These are phyloP conservation scores for Tympanopsis confertula DNA, from an alignment of 2,329 filamentous ascomycete genomes.

Conservation along the genomic window DNA sequence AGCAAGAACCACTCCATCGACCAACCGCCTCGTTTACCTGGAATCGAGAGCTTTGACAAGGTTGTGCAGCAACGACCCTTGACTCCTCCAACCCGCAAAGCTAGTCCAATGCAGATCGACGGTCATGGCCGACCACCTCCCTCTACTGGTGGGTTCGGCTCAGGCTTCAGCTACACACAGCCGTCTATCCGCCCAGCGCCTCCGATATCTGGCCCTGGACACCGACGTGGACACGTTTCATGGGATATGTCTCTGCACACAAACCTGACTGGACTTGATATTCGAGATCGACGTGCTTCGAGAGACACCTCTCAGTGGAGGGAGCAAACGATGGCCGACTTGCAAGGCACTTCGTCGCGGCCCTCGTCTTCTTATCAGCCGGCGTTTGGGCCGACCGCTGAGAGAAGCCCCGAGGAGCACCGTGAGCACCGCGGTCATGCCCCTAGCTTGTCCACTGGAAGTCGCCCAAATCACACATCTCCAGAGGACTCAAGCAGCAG, in stretches of 20 bases:
- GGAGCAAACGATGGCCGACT: neutral
- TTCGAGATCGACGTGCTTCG: conserved; percentile 19
- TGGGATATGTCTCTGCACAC: conserved; percentile 32
- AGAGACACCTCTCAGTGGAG: conserved; percentile 16
- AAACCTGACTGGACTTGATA: conserved; percentile 27
- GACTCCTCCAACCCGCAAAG: conserved; percentile 50
- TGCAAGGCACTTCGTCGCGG: neutral
- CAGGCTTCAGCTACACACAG: conserved; percentile 13
- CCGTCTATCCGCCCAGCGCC: conserved; percentile 21
- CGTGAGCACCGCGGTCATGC: neutral
- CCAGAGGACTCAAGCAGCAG: conserved; percentile 34
- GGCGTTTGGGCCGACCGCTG: no score
- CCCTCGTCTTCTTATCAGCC: neutral
- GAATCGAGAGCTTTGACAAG: conserved; percentile 81
- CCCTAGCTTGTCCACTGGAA: conserved; percentile 12
- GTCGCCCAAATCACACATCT: conserved; percentile 27
- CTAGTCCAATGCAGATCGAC: conserved; percentile 72
- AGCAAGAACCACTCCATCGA: conserved; percentile 38
- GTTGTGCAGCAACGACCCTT: conserved; percentile 50
- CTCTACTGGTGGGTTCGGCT: neutral
- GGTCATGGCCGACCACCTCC: neutral
- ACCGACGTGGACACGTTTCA: conserved; percentile 30
- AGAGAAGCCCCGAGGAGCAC: no score
- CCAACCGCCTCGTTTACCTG: conserved; percentile 58
- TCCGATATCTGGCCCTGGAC: conserved; percentile 26